Conservation (phyloP, 2,329 filamentous ascomycete species). For the Verticillium tricorpus region DNA sequence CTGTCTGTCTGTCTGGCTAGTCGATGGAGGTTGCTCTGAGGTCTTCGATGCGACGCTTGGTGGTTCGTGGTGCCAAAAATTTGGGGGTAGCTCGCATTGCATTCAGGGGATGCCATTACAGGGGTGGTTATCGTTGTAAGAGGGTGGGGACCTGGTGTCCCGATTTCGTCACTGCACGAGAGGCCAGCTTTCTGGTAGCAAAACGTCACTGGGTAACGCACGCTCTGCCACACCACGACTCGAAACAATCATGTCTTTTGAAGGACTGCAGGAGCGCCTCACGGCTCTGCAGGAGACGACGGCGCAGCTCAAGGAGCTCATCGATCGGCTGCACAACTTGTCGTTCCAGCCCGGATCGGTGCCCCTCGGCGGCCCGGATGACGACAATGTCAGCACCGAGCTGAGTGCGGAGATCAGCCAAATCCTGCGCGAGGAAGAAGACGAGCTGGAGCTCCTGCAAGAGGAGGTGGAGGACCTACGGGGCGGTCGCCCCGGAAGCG, state of each 20-base stretch:
- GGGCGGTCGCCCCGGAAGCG: conserved; percentile 42
- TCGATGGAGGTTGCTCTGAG: neutral
- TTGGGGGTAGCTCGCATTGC: conserved; percentile 11
- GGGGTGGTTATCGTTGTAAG: neutral
- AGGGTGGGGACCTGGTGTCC: neutral
- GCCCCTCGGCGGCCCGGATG: conserved; percentile 38
- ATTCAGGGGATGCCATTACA: conserved; percentile 3
- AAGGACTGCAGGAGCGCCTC: conserved; percentile 58
- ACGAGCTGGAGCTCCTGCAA: conserved; percentile 74
- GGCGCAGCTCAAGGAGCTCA: conserved; percentile 52
- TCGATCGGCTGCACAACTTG: conserved; percentile 53
- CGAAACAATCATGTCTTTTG: conserved; percentile 43
- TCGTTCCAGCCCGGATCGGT: conserved; percentile 55
- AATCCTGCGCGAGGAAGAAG: conserved; percentile 70
- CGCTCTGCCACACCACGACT: neutral
- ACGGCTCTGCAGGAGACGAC: conserved; percentile 57
- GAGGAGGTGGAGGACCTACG: conserved; percentile 74
- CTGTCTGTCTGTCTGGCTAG: neutral
- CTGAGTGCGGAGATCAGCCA: conserved; percentile 77
- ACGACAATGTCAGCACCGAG: conserved; percentile 59
- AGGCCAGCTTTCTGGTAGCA: conserved; percentile 13
- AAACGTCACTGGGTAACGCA: neutral
- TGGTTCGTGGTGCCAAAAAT: conserved; percentile 10
- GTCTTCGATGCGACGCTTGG: neutral
- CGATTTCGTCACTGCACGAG: conserved; percentile 15